A percentile compares a stretch with the other conserved stretches of the same genome.
Conservation (phyloP, 2,329 filamentous ascomycete species). For the Talaromyces sp. region DNA sequence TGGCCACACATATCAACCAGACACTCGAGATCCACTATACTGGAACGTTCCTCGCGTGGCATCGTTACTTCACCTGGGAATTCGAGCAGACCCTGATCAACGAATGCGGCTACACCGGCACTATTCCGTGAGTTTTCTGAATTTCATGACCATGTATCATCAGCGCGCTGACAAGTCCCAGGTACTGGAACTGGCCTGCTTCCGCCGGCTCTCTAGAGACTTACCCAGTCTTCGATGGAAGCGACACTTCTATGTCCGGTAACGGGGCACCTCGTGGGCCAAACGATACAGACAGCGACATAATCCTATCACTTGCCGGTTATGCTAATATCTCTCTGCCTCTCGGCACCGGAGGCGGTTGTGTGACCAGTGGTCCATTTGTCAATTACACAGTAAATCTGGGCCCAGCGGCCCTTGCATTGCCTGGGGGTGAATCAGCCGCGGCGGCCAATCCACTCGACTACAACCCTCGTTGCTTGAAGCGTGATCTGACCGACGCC, state of each 20-base stretch:
- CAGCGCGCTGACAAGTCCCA: constrained; percentile 6
- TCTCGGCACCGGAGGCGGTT: constrained; percentile 34
- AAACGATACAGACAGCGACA: background rate
- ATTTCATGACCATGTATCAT: background rate
- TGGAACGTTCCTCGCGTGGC: constrained; percentile 34
- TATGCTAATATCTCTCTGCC: constrained; percentile 28
- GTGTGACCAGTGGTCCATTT: constrained; percentile 34
- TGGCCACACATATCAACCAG: constrained; percentile 50
- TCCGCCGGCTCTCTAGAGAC: constrained; percentile 36
- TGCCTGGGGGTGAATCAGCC: constrained; percentile 17
- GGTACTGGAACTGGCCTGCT: constrained; percentile 49
- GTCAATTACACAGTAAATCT: constrained; percentile 34
- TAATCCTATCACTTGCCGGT: background rate
- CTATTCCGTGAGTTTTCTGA: constrained; percentile 25
- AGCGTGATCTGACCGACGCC: constrained; percentile 26
- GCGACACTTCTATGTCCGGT: constrained; percentile 42
- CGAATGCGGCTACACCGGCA: constrained; percentile 40
- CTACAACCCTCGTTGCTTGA: constrained; percentile 33
- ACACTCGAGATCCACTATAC: constrained; percentile 45
- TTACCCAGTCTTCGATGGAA: constrained; percentile 52
- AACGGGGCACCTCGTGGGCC: constrained; percentile 41
- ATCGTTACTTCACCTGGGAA: constrained; percentile 32
- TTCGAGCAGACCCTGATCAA: constrained; percentile 34
- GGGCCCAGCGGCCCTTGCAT: constrained; percentile 26
- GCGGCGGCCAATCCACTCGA: constrained; percentile 21